Base-by-base conservation (phyloP, 2,329 filamentous ascomycete species). In the Cryoendolithus antarcticus region DNA sequence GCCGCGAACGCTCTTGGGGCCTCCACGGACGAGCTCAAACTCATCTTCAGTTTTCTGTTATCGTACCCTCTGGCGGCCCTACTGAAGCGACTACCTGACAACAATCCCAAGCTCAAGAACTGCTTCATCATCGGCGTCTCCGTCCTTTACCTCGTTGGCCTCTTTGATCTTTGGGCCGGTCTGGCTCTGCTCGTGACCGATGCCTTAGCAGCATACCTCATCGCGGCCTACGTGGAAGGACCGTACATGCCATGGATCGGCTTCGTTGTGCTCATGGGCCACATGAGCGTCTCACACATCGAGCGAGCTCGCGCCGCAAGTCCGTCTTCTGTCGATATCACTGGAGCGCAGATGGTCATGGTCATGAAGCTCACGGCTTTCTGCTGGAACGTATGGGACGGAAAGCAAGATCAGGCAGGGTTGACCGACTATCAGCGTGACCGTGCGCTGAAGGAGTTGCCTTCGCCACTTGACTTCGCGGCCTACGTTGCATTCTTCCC, bases 201-300 rank as follows among this genome's bases (percentile, higher is more conserved):
- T 56, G 77, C 89, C 1, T 74, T 72, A 11, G 88, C 77, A 36
- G 76, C 84, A 37, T 98, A 95, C 57, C 68, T 72, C 47, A 91
- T 98, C 50, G 82, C 89, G 38, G 77, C 81, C 49, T 88, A 79
- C 58, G 67, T 96, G 33, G 74, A 86, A 48, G 88, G 86, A 12
- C 85, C 86, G 1, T 84, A 89, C 58, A 98, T 98, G 91, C 91
- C 91, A 66, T 98, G 91, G 91, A 71, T 95, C 36, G 86, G 79
- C 43, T 98, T 98, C 61, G 69, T 85, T 36, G 95, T 93, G 56
- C 67, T 94, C 41, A 96, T 98, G 89, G 80, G 80, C 40, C 89
- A 98, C 63, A 84, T 96, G 81, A 89, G 88, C 34, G 60, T 89
- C 53, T 93, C 77, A 58, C 91, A 98, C 60, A 80, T 98, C 46